Conservation (phyloP, 257 asterid species). For the Salvia miltiorrhiza region DNA sequence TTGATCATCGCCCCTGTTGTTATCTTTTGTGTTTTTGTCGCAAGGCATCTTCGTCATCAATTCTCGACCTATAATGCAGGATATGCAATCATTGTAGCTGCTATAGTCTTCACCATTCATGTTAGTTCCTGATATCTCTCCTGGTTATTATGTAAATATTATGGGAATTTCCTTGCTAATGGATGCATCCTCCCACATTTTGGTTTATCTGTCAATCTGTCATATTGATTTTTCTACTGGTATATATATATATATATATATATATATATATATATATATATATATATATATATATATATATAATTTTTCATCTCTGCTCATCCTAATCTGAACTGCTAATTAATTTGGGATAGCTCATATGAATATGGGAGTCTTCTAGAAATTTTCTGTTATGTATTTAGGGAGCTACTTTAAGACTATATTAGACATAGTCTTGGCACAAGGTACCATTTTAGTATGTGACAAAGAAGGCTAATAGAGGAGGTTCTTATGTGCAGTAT, state of each 20-base stretch:
- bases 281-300: too few species aligned
- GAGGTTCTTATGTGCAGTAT: not conserved
- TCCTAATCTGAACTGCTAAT: not conserved
- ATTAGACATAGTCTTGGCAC: not conserved
- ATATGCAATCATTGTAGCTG: constrained; percentile 67
- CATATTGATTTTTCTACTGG: constrained; percentile 3
- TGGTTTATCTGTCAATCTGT: constrained; percentile 3
- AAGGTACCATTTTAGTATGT: not conserved
- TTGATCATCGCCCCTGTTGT: constrained; percentile 74
- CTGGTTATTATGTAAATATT: not conserved
- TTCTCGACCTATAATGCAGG: constrained; percentile 75
- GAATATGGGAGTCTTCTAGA: not conserved
- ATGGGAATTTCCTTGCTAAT: constrained; percentile 14
- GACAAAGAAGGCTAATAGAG: constrained; percentile 12
- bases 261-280: too few species aligned
- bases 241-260: too few species aligned
- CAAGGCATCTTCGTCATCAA: constrained; percentile 90
- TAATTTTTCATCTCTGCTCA: not conserved
- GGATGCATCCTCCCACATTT: constrained; percentile 7
- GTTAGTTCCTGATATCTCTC: constrained; percentile 46
- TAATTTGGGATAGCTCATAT: not conserved
- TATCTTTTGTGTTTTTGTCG: constrained; percentile 86
- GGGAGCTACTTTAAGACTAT: constrained; percentile 10
- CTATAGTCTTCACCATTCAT: constrained; percentile 67
- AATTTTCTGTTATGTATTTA: not conserved